Conservation (phyloP, 1,284 basidiomycete species). For the Omphalotus olearius region DNA sequence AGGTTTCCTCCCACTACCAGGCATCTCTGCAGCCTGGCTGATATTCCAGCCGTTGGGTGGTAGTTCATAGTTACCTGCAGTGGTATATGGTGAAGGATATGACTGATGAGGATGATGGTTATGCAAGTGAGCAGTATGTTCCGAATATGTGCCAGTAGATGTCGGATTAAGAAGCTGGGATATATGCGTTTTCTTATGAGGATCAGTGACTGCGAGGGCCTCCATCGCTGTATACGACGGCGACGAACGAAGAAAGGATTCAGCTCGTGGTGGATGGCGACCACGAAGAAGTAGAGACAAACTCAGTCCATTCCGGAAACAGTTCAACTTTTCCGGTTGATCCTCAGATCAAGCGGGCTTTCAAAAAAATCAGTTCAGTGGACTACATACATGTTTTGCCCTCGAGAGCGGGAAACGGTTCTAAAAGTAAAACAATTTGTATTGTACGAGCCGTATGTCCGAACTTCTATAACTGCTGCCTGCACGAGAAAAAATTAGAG, state of each 20-base stretch:
- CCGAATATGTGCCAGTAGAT: neutral
- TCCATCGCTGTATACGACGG: neutral
- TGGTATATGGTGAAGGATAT: neutral
- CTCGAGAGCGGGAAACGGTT: too few relatives aligned
- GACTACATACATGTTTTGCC: too few relatives aligned
- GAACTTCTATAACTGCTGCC: too few relatives aligned
- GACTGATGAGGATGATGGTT: neutral
- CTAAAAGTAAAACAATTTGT: too few relatives aligned
- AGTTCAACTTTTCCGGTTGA: neutral
- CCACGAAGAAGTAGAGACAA: neutral
- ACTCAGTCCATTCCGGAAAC: neutral
- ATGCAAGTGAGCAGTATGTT: neutral
- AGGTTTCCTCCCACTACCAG: neutral
- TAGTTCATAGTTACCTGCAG: neutral
- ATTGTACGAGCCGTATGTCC: too few relatives aligned
- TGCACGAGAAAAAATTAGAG: too few relatives aligned
- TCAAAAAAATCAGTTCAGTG: neutral
- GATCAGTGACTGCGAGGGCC: neutral
- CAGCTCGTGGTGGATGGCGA: neutral
- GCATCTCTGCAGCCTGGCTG: neutral
- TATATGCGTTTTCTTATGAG: conserved; percentile 3
- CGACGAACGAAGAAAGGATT: neutral
- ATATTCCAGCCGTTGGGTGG: neutral
- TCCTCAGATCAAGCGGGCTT: conserved; percentile 9
- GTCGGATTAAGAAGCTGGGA: conserved; percentile 8